These are phyloP conservation scores for Naganishia cerealis DNA, from an alignment of 1,284 basidiomycete species.

Conservation along the genomic window DNA sequence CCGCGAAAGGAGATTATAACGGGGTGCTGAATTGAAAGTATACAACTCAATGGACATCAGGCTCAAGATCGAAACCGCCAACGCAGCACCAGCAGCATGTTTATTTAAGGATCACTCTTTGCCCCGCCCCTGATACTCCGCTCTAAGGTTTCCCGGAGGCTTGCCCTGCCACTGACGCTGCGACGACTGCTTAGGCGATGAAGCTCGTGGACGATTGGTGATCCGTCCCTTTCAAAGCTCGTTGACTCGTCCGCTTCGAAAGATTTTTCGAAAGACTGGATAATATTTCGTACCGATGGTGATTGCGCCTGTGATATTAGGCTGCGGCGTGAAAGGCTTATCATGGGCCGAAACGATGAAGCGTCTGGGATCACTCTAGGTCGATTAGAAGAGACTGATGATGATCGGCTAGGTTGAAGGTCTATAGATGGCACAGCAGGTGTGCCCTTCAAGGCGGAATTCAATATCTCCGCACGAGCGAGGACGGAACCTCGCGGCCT, in stretches of 20 bases:
- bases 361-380: slow-evolving; percentile 8
- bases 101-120: background rate
- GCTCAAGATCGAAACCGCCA: background rate
- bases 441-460: background rate
- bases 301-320: slow-evolving; percentile 7
- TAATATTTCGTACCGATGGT: slow-evolving; percentile 19
- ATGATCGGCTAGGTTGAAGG: background rate
- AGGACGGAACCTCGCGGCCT: slow-evolving; percentile 12
- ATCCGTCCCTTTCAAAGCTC: slow-evolving; percentile 1
- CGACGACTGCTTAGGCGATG: slow-evolving; percentile 18
- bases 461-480: slow-evolving; percentile 13
- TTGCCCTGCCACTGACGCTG: slow-evolving; percentile 22
- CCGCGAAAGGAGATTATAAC: background rate
- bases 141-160: slow-evolving; percentile 16
- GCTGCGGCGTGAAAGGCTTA: slow-evolving; percentile 19
- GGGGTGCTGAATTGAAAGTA: background rate
- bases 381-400: slow-evolving; percentile 3
- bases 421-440: background rate
- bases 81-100: background rate
- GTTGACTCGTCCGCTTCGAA: slow-evolving; percentile 13
- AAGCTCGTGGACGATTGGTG: slow-evolving; percentile 9
- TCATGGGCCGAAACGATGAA: slow-evolving; percentile 10
- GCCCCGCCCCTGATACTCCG: slow-evolving; percentile 1
- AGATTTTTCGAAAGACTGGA: slow-evolving; percentile 19
- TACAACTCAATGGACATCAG: background rate